These are phyloP conservation scores for Apiotrichum veenhuisii DNA, from an alignment of 1,284 basidiomycete species.

Conservation along the genomic window DNA sequence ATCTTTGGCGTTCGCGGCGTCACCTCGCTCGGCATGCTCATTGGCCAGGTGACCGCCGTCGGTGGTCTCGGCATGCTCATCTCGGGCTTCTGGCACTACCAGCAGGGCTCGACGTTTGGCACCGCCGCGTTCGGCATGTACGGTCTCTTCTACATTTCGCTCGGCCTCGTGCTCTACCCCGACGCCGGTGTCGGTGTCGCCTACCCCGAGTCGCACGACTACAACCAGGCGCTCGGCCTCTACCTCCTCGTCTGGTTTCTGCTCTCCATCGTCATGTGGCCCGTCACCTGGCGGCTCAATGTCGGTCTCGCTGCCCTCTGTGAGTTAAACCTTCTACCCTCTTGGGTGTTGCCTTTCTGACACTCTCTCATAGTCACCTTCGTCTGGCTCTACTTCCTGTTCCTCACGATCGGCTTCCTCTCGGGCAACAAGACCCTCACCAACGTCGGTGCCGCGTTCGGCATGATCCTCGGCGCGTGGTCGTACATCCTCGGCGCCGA, in stretches of 20 bases:
- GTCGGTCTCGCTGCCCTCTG: slow-evolving; percentile 14
- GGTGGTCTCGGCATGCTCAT: slow-evolving; percentile 21
- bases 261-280: slow-evolving; percentile 15
- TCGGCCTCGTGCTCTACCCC: slow-evolving; percentile 15
- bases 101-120: slow-evolving; percentile 15
- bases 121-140: slow-evolving; percentile 17
- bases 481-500: slow-evolving; percentile 15
- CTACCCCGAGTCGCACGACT: slow-evolving; percentile 8
- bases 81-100: slow-evolving; percentile 16
- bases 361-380: neutral
- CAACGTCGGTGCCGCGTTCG: slow-evolving; percentile 10
- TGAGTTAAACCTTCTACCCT: neutral
- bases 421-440: slow-evolving; percentile 5
- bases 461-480: slow-evolving; percentile 15
- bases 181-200: slow-evolving; percentile 6
- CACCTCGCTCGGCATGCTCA: slow-evolving; percentile 4
- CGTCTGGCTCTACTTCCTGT: slow-evolving; percentile 18
- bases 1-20: slow-evolving; percentile 12
- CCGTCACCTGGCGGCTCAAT: slow-evolving; percentile 16
- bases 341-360: neutral
- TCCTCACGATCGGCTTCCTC: slow-evolving; percentile 19
- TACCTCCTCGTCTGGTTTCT: slow-evolving; percentile 15
- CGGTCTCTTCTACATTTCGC: slow-evolving; percentile 19
- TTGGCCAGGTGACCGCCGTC: slow-evolving; percentile 13
- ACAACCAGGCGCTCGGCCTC: slow-evolving; percentile 15